phyloP scores from a whole-genome alignment of 495 filamentous ascomycete species.

The Penicillium argentinense region DNA sequence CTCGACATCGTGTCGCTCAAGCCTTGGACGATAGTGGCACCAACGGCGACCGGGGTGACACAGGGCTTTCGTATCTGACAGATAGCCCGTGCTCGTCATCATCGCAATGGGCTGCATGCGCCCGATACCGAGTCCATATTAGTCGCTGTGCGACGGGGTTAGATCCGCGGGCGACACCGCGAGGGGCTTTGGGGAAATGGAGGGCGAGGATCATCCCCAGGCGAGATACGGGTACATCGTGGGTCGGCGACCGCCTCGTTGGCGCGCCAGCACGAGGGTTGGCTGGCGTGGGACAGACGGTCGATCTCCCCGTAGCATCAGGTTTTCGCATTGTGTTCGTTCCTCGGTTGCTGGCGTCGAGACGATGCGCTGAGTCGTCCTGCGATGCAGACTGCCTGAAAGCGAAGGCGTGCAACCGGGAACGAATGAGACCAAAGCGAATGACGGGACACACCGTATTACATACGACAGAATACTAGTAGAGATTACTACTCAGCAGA shows the following conservation, averaged over 20 bases:
- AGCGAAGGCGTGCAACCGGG: no score
- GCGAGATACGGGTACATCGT: background rate
- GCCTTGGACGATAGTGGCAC: slow-evolving; percentile 1
- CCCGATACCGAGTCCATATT: background rate
- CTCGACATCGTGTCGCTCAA: no score
- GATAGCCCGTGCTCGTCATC: slow-evolving; percentile 1
- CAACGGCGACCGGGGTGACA: background rate
- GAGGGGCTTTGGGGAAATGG: background rate
- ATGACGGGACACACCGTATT: no score
- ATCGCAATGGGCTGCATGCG: background rate
- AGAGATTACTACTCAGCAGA: no score
- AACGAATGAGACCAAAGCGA: no score
- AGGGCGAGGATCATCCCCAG: background rate
- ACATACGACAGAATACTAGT: no score
- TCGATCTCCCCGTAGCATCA: no score
- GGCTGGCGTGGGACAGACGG: background rate
- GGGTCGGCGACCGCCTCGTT: background rate
- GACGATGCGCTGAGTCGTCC: no score
- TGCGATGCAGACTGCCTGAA: no score
- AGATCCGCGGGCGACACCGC: background rate
- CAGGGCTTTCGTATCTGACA: background rate
- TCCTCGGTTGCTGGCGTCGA: no score
- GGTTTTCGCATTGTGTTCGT: no score
- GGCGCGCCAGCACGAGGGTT: background rate
- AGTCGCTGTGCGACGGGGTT: no score